Conservation (phyloP, 163 green algal species). For the Prototheca wickerhamii region DNA sequence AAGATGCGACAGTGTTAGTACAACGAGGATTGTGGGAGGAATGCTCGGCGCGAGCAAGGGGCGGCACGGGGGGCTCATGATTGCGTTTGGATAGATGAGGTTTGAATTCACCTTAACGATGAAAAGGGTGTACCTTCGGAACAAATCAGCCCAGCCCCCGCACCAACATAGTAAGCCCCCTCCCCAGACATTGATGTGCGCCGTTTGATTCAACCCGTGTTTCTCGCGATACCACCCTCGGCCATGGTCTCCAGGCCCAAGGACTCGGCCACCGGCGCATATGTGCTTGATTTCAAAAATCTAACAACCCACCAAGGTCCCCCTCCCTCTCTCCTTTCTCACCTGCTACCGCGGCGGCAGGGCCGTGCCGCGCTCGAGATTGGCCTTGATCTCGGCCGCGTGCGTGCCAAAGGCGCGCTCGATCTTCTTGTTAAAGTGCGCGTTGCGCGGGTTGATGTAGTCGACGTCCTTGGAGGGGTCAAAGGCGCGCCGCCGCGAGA, state of each 20-base stretch:
- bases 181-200: slow-evolving; percentile 4
- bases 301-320: not conserved
- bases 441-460: slow-evolving; percentile 95
- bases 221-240: slow-evolving; percentile 27
- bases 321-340: not conserved
- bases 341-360: slow-evolving; percentile 43
- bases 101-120: not conserved
- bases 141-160: not conserved
- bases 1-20: too few relatives aligned
- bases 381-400: slow-evolving; percentile 59
- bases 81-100: not conserved
- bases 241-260: slow-evolving; percentile 8
- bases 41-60: too few relatives aligned
- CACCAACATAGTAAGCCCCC: not conserved
- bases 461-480: slow-evolving; percentile 74
- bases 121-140: not conserved
- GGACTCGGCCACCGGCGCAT: slow-evolving; percentile 28
- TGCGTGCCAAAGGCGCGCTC: slow-evolving; percentile 66
- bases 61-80: too few relatives aligned
- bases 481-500: slow-evolving; percentile 42
- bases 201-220: slow-evolving; percentile 4
- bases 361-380: slow-evolving; percentile 83
- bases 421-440: slow-evolving; percentile 96
- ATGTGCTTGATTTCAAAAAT: not conserved
- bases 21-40: too few relatives aligned